Evolutionary conservation across 2,329 filamentous ascomycete genomes (phyloP), one percentile per base, ranked within the genome.

Genomic region (Pseudogymnoascus sp.): DNA sequence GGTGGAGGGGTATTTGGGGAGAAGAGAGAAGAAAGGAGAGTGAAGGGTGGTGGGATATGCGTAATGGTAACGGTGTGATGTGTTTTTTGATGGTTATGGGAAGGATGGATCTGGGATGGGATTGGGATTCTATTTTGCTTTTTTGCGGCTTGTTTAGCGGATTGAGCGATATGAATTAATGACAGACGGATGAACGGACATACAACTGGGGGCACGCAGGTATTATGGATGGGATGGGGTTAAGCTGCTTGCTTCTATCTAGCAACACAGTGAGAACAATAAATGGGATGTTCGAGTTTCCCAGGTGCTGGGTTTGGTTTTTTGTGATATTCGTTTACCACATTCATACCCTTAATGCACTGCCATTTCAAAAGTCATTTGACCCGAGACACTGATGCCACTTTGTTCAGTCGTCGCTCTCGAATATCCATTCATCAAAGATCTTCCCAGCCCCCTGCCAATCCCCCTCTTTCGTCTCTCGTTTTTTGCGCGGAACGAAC

Each of bases 401-500:
- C 16, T 42, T 42, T 14, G 25, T 25, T 47, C 21, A 47, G 1
- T n/a, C 12, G 8, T 18, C 11, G 7, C 25, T 50, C 10, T 42
- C 12, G 5, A 47, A n/a, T 63, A 37, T 61, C 56, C 53, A 64
- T 14, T 64, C 63, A 53, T 65, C 63, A 31, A 65, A 63, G 10
- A 66, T 62, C 40, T 63, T 67, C 38, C 50, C 23, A 18, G 65
- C 25, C 31, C 65, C 64, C 33, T 60, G 59, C 65, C 59, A 65
- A 42, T 66, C 65, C 21, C 65, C 63, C 33, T 66, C 65, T 44
- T 63, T 62, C 23, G 66, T 66, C 14, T 62, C 66, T 62, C 37
- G 37, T 63, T 62, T 61, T 44, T 69, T 64, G 56, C 63, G 60
- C 35, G 61, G 42, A 60, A 69, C 67, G 38, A 63, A 67, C n/a